Evolutionary conservation across 2,329 filamentous ascomycete species (phyloP).

Genomic region (Cladophialophora immunda): DNA sequence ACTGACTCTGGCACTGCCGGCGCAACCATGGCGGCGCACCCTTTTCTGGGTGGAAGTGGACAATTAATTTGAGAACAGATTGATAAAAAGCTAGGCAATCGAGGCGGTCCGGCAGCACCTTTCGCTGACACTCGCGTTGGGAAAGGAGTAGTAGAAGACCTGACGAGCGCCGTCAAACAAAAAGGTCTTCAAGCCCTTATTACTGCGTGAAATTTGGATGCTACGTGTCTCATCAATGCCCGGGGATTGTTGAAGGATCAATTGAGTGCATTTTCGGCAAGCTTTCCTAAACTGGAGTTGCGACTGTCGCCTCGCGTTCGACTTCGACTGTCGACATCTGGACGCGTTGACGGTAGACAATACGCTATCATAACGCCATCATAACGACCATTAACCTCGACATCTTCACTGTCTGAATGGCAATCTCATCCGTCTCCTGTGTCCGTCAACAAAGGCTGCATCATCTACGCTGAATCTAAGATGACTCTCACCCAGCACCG

Average conservation of each 20-base stretch:
- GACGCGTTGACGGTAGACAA: neutral
- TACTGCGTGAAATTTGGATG: neutral
- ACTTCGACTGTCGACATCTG: neutral
- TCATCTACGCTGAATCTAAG: neutral
- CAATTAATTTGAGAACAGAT: conserved; percentile 28
- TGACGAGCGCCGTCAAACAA: neutral
- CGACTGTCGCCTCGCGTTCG: neutral
- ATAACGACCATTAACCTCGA: neutral
- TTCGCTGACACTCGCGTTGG: neutral
- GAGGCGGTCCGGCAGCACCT: neutral
- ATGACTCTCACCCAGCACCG: neutral
- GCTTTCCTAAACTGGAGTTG: neutral
- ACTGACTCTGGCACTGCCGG: conserved; percentile 79
- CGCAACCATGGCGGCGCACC: conserved; percentile 67
- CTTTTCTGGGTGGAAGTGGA: conserved; percentile 21
- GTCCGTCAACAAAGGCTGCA: neutral
- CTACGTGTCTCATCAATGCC: conserved; percentile 4
- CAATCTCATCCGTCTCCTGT: neutral
- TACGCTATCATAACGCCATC: neutral
- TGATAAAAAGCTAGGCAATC: conserved; percentile 4
- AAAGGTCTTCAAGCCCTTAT: neutral
- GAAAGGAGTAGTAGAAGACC: neutral
- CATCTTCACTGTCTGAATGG: neutral
- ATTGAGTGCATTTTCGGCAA: conserved; percentile 13
- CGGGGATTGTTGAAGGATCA: conserved; percentile 2